Evolutionary conservation across 1,139 yeast species (phyloP).

Genomic region (Suhomyces terraborum): DNA sequence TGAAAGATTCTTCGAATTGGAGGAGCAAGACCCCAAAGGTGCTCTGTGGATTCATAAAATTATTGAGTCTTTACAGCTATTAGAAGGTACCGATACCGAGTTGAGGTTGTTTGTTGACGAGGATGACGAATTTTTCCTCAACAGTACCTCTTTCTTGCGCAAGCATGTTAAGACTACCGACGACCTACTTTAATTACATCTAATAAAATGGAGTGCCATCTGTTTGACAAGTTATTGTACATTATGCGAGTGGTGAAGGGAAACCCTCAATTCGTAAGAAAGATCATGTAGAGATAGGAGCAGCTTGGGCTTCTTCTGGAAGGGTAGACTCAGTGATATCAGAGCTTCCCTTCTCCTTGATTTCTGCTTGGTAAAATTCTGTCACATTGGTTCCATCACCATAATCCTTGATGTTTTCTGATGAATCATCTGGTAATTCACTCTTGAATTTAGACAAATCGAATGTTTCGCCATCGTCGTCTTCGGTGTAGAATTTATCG

Average conservation of each 20-base stretch:
- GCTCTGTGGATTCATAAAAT: conserved; percentile 53
- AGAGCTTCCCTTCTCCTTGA: conserved; percentile 2
- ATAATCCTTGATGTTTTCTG: conserved; percentile 52
- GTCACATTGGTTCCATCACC: conserved; percentile 50
- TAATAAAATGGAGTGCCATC: conserved; percentile 1
- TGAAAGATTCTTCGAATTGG: conserved; percentile 36
- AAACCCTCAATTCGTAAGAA: conserved; percentile 1
- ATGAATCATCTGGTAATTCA: conserved; percentile 45
- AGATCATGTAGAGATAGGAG: conserved; percentile 8
- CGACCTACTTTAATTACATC: not conserved
- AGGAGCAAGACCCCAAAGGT: conserved; percentile 48
- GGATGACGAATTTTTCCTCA: conserved; percentile 35
- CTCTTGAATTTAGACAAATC: conserved; percentile 68
- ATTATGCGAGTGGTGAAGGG: conserved; percentile 7
- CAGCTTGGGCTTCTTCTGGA: not conserved
- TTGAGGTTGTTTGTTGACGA: conserved; percentile 42
- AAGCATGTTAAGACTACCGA: not conserved
- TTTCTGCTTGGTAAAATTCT: conserved; percentile 26
- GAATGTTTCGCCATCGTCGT: conserved; percentile 58
- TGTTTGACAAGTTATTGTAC: conserved; percentile 6
- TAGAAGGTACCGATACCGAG: conserved; percentile 43
- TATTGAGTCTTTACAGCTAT: conserved; percentile 34
- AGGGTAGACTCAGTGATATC: not conserved
- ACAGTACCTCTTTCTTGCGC: not conserved
- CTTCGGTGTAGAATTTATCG: conserved; percentile 59